Evolutionary conservation across 148 eudicot genomes (phyloP), one percentile per base, ranked within the genome.

Genomic region (Vaccinium darrowii): DNA sequence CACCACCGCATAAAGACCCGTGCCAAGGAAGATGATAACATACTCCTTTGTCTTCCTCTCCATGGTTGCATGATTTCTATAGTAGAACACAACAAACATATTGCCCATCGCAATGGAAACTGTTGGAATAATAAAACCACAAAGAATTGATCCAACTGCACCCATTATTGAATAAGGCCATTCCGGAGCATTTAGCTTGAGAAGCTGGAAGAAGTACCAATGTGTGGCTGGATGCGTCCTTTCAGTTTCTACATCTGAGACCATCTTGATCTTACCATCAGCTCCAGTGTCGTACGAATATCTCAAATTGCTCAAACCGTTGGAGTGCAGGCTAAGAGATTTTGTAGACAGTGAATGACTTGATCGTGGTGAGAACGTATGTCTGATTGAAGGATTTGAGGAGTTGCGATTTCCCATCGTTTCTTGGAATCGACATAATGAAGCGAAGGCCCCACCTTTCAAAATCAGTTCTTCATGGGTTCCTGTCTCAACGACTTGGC

Each of bases 151-250:
- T 71, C 99, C 99, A 2, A 93, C 91, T 47, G 98, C 99, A 52
- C 98, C 99, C 97, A 94, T 94, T 82, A 97, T 86, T 0, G 99
- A 97, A 88, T 97, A 97, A 9, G 98, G 99, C 99, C 99, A 97
- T 85, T 97, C 99, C 0, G 99, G 99, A 30, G 97, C 98, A 85
- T 97, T 97, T 7, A 97, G 84, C 84, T 95, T 97, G 5, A 97
- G 91, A 86, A 97, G 92, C 84, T 98, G 82, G 36, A 87, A 93
- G 86, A 97, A 94, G 57, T 97, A 95, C 14, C 89, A 88, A 19
- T 88, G 84, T 15, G 98, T 94, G 0, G 98, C 98, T 6, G 92
- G 93, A 74, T 90, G 94, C 86, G 94, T 97, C 78, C 92, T 90
- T 53, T 93, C 98, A 0, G 98, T 91, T 88, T 97, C 95, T 6